These are phyloP conservation scores for Mortierella claussenii DNA, from an alignment of 192 early-diverging fungal genomes.

Conservation along the genomic window DNA sequence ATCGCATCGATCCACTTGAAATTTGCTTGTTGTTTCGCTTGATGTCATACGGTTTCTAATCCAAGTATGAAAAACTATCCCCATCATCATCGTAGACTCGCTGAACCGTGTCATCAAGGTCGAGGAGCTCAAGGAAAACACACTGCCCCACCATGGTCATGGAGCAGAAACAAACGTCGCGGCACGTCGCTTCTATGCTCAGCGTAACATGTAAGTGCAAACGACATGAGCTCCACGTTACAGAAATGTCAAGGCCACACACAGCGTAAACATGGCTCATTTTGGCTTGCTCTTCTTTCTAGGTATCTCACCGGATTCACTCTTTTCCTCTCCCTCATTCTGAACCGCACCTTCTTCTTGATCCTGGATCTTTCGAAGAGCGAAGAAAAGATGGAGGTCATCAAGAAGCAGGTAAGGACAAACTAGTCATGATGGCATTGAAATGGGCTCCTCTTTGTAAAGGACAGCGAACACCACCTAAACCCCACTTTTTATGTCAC, in stretches of 20 bases:
- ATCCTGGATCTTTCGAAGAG: constrained; percentile 62
- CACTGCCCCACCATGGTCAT: constrained; percentile 48
- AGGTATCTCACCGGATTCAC: constrained; percentile 72
- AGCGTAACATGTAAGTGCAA: constrained; percentile 70
- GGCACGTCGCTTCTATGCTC: constrained; percentile 66
- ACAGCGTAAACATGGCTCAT: too few species aligned
- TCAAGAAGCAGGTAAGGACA: constrained; percentile 52
- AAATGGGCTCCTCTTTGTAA: too few species aligned
- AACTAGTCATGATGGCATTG: too few species aligned
- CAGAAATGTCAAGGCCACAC: too few species aligned
- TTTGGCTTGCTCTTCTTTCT: too few species aligned
- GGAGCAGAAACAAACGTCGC: constrained; percentile 47
- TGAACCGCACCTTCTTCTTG: constrained; percentile 65
- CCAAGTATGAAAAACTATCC: too few species aligned
- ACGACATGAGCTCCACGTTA: too few species aligned
- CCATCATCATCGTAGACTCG: constrained; percentile 50
- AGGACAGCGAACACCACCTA: too few species aligned
- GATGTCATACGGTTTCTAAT: too few species aligned
- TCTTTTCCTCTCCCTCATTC: constrained; percentile 63
- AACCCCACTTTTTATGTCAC: too few species aligned
- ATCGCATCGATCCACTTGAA: too few species aligned
- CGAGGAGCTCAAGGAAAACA: constrained; percentile 28
- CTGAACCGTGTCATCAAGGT: constrained; percentile 59
- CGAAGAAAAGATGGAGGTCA: constrained; percentile 59
- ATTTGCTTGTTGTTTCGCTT: too few species aligned